Base-by-base conservation (phyloP, 2,329 filamentous ascomycete species). In the Penicillium griseofulvum region DNA sequence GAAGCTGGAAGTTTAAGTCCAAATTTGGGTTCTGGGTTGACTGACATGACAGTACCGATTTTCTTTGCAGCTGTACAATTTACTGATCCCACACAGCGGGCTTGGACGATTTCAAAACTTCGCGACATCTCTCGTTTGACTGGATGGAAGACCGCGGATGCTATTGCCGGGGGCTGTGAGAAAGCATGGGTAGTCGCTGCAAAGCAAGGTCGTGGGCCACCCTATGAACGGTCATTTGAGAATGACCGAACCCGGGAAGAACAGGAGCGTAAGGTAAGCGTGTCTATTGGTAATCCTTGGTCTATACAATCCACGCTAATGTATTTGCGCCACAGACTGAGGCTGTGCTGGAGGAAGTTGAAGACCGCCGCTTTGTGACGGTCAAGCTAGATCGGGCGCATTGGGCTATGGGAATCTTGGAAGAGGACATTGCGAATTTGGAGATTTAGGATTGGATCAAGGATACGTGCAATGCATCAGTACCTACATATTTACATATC, bases 51-150 rank as follows among this genome's bases (percentile, higher is more conserved):
- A 4, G 88, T 97, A 66, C 86, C 87, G 5, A 78, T 96, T 1
- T 97, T 97, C 75, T 91, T 97, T 58, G 88, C 91, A 1, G 93
- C 84, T 4, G 84, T 97, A 11, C 79, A 96, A 80, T 95, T 86
- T 69, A 84, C 84, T 64, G 84, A 90, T 56, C 71, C 84, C 5
- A 77, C 74, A 0, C 91, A 97, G 66, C 85, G 94, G 1, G 81
- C 83, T 54, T 96, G 91, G 89, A 83, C 88, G 0, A 81, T 97
- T 59, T 80, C 82, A 33, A 85, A 88, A 28, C 80, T 97, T 52
- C 82, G 86, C 63, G 87, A 91, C 64, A 87, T 96, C 37, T 84
- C 88, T 2, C 84, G 87, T 1, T 79, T 94, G 8, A 96, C 91
- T 0, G 94, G 94, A 0, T 97, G 91, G 89, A 88, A 91, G 65